Evolutionary conservation across 2,329 filamentous ascomycete species (phyloP).

Genomic region (Teratosphaeria pseudoeucalypti): DNA sequence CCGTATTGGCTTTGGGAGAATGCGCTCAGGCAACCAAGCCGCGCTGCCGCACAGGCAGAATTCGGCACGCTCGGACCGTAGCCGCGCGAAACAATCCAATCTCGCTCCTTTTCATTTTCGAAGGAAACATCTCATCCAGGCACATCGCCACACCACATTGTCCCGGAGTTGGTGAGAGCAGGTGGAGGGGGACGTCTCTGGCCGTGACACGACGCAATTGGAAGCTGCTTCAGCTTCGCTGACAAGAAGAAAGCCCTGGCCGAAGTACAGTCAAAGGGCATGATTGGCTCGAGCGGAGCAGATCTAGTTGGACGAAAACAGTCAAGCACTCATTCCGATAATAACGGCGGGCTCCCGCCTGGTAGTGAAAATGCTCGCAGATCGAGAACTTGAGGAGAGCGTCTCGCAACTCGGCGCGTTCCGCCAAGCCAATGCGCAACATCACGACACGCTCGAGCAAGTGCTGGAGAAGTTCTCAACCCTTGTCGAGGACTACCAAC

Average conservation of each 20-base stretch:
- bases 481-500: slow-evolving; percentile 45
- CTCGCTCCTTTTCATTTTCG: neutral
- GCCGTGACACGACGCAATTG: neutral
- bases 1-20: neutral
- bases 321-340: neutral
- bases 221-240: neutral
- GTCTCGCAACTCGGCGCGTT: slow-evolving; percentile 14
- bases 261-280: neutral
- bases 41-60: neutral
- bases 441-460: slow-evolving; percentile 15
- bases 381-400: slow-evolving; percentile 9
- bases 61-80: neutral
- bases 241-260: neutral
- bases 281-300: neutral
- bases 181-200: neutral
- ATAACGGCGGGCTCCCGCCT: neutral
- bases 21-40: neutral
- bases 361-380: slow-evolving; percentile 9
- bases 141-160: neutral
- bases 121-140: neutral
- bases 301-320: neutral
- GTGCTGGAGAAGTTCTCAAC: slow-evolving; percentile 32
- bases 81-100: neutral
- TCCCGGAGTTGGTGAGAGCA: neutral
- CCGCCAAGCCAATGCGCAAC: slow-evolving; percentile 9